Base-by-base conservation (phyloP, 2,329 filamentous ascomycete genomes). In the Pseudogymnoascus sp. region DNA sequence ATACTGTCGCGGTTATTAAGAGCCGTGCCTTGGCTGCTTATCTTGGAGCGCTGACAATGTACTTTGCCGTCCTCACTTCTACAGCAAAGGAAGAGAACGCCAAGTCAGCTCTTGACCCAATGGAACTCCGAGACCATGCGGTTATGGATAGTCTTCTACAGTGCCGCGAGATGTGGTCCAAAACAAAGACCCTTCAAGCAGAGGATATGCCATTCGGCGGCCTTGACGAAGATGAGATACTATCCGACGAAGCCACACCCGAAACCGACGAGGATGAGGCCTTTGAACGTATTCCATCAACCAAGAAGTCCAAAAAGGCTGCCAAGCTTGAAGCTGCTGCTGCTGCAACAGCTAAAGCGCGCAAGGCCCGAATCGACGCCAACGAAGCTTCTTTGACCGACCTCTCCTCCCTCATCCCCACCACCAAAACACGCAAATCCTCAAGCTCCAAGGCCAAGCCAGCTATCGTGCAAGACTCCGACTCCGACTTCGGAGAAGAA, bases 401-500 rank as follows among this genome's bases (percentile, higher is more conserved):
- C 72, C 66, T 72, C n/a, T 68, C 69, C n/a, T 60, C 62, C 18
- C 66, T 70, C 12, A 63, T 68, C 8, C 63, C 69, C 8, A 65
- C 62, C 66, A 5, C 66, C 64, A 61, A 72, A 67, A 25, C 59
- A 42, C 59, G 62, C 40, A 62, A 42, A 36, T 16, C 23, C 37
- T 53, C 56, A 43, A 80, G 81, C 68, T 77, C 79, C 9, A 75
- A 84, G 69, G n/a, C 49, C 49, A 77, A 77, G 37, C 79, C 78
- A 46, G 77, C 79, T 12, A 36, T 65, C 25, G 36, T 63, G 0
- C 66, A 81, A 59, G 87, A 91, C 69, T 88, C 87, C 60, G 85
- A 88, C 65, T 96, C 92, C 2, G 95, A 99, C 78, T 93, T 99
- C 73, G 95, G 93, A 69, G 95, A 99, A 71, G 92, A 96, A 74